phyloP scores from a whole-genome alignment of 257 asterid genomes.

The Plantago ovata region DNA sequence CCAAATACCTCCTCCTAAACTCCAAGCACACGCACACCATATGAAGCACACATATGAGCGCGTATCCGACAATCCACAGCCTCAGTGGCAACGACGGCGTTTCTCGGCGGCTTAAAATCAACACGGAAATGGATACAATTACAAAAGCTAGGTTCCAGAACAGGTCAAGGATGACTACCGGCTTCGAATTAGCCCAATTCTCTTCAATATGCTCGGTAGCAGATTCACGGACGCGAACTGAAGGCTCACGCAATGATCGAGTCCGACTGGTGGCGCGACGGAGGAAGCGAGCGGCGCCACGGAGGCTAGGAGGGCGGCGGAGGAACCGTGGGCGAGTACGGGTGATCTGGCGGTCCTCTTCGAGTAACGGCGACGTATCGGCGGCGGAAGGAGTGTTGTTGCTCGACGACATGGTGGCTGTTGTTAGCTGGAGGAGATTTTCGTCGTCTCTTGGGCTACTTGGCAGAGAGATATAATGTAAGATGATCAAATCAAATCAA shows the following conservation, averaged over 20 bases:
- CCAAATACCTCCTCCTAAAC: conserved; percentile 51
- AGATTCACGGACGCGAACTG: conserved; percentile 49
- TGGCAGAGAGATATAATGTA: too few relatives aligned
- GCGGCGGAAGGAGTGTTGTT: conserved; percentile 22
- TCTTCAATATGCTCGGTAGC: conserved; percentile 70
- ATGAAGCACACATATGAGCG: conserved; percentile 46
- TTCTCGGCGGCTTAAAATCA: conserved; percentile 40
- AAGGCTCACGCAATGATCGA: conserved; percentile 54
- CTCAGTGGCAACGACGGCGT: conserved; percentile 49
- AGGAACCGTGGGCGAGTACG: conserved; percentile 38
- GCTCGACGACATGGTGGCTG: conserved; percentile 25
- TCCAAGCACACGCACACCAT: conserved; percentile 54
- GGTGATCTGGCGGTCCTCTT: conserved; percentile 41
- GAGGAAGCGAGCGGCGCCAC: conserved; percentile 46
- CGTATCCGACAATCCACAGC: conserved; percentile 55
- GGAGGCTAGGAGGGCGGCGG: conserved; percentile 59
- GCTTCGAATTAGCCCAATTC: conserved; percentile 93
- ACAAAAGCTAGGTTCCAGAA: conserved; percentile 78
- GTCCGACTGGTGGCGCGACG: conserved; percentile 49
- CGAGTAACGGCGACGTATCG: conserved; percentile 55
- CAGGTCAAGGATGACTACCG: conserved; percentile 71
- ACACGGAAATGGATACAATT: conserved; percentile 39
- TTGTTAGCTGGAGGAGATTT: too few relatives aligned
- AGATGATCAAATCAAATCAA: too few relatives aligned
- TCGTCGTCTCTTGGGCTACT: too few relatives aligned